phyloP scores from a whole-genome alignment of 225 moss, liverwort and hornwort genomes.

The Marchantia polymorpha region DNA sequence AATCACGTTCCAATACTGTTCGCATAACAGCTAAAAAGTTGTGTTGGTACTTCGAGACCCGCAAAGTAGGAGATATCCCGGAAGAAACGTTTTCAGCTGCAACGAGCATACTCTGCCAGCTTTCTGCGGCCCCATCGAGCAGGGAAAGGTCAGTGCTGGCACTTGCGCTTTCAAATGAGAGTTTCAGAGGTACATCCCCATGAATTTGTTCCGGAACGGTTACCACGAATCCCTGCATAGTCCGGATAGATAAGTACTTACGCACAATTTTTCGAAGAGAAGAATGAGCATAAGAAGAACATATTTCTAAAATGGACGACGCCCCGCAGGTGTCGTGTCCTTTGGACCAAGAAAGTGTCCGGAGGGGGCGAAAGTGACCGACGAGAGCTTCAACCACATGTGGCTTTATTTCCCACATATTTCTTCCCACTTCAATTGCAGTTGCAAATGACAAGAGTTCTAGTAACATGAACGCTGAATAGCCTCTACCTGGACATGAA shows the following conservation, averaged over 20 bases:
- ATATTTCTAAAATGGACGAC: background rate
- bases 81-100: constrained; percentile 43
- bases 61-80: constrained; percentile 27
- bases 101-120: constrained; percentile 46
- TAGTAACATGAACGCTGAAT: background rate
- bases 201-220: constrained; percentile 55
- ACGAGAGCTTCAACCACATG: no score
- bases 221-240: constrained; percentile 60
- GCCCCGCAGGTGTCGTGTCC: no score
- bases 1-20: constrained; percentile 72
- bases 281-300: background rate
- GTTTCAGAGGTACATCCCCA: constrained; percentile 63
- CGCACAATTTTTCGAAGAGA: background rate
- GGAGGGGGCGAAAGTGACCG: no score
- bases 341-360: no score
- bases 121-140: constrained; percentile 31
- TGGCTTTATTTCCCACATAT: no score
- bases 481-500: constrained; percentile 55
- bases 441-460: background rate
- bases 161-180: constrained; percentile 49
- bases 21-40: constrained; percentile 79
- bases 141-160: constrained; percentile 36
- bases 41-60: constrained; percentile 62
- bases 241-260: background rate
- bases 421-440: background rate